Conservation (phyloP, 352 stramenopile genomes). For the Phytophthora citrophthora region DNA sequence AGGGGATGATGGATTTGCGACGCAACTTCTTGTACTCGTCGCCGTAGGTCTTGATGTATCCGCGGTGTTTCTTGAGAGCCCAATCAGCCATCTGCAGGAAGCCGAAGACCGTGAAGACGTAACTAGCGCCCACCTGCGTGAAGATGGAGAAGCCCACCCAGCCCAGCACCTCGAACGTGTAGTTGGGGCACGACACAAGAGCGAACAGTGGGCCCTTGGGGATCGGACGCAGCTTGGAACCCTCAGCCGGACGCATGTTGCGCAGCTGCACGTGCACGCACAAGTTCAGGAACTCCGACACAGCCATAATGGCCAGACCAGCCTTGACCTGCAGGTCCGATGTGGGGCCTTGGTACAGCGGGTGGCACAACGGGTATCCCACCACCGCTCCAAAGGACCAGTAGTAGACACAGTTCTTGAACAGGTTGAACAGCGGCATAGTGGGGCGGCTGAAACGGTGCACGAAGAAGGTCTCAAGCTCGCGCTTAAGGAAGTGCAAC, state of each 20-base stretch:
- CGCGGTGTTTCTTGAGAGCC: conserved; percentile 89
- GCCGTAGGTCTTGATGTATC: conserved; percentile 88
- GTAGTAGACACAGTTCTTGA: conserved; percentile 93
- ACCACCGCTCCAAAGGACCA: conserved; percentile 85
- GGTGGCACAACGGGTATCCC: conserved; percentile 86
- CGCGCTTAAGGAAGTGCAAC: conserved; percentile 87
- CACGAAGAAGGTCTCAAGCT: conserved; percentile 90
- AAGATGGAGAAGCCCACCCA: conserved; percentile 91
- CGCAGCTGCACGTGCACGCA: conserved; percentile 87
- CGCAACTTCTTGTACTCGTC: conserved; percentile 90
- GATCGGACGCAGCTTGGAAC: conserved; percentile 73
- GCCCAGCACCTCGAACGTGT: conserved; percentile 90
- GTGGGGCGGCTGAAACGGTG: conserved; percentile 89
- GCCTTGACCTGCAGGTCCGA: conserved; percentile 62
- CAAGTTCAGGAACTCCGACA: conserved; percentile 88
- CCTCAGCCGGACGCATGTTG: conserved; percentile 77
- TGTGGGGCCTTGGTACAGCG: conserved; percentile 58
- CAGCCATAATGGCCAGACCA: conserved; percentile 61
- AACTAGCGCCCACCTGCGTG: conserved; percentile 83
- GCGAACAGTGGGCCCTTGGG: conserved; percentile 79
- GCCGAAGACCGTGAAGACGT: conserved; percentile 86
- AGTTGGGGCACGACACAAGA: conserved; percentile 92
- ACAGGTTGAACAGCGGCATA: conserved; percentile 90
- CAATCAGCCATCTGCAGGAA: conserved; percentile 92
- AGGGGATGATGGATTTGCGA: conserved; percentile 86